Base-by-base conservation (phyloP, 768 basidiomycete species). In the Candolleomyces eurysporus region DNA sequence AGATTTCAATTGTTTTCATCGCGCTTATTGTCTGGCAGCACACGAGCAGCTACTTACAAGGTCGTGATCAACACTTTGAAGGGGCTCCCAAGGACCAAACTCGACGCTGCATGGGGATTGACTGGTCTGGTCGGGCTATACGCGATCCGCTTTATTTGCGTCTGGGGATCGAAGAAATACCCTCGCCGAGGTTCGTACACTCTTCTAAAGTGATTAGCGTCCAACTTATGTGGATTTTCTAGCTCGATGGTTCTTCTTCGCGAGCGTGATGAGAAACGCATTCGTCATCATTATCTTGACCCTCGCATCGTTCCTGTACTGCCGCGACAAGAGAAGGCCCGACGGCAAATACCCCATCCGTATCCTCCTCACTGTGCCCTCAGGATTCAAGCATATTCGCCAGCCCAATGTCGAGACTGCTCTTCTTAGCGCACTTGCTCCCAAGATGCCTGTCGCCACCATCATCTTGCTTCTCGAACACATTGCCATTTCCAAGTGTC, bases 21-120 rank as follows among this genome's bases (percentile, higher is more conserved):
- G 67, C 36, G 68, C 52, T 48, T 62, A 16, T 43, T 48, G 13
- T 46, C 59, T 56, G 50, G 32, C 58, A 93, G 93, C 72, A 96
- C 96, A 10, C 87, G 94, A 53, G 94, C 85, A 13, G 79, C 90
- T 3, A 89, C 94, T 0, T 98, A 89, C 76, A 66, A 80, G 57
- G 96, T 98, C 66, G 89, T 98, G 71, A 98, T 98, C 77, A 90
- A 98, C 73, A 92, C 91, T 2, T 78, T 99, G 64, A 96, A 94
- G 73, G 86, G 91, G 59, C 79, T 97, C 52, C 88, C 87, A 2
- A 62, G 78, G 30, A 85, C 90, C 0, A 81, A 72, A 39, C 80
- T 90, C 53, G 94, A 99, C 71, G 96, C 97, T 0, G 95, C 95
- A 0, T 96, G 91, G 76, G 97, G 97, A 55, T 74, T 97, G 5